Base-by-base conservation (phyloP, 2,329 filamentous ascomycete species). In the Trichoderma sp. region DNA sequence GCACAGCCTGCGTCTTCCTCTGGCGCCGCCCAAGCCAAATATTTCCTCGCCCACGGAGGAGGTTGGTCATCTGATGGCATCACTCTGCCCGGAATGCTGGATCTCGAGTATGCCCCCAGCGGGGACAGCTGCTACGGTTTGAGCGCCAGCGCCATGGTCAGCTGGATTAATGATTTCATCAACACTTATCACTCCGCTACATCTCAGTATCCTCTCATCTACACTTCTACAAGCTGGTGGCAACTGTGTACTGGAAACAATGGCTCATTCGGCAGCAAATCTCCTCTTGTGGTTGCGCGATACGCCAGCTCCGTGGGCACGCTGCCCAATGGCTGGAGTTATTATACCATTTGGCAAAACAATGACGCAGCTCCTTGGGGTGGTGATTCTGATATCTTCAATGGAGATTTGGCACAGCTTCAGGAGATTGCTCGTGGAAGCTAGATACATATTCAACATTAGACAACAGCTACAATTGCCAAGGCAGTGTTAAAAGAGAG, bases 61-160 rank as follows among this genome's bases (percentile, higher is more conserved):
- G 86, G 85, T 71, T 89, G 87, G 87, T 82, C 81, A 24, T 77
- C 76, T 21, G 87, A 89, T 74, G 86, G 86, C 64, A 84, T 83
- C 73, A 89, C 86, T 9, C 81, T 89, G 0, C 87, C 87, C 1
- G 86, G 87, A 4, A 88, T 89, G 86, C 81, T 89, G 7, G 87
- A 88, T 74, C 80, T 89, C 14, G 86, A 88, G 79, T 83, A 81
- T 72, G 80, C 79, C 72, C 79, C 80, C 14, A 76, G 75, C 30
- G 80, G 82, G 5, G 76, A 78, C 64, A 79, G 76, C 26, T 88
- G 86, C 78, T 86, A 82, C 73, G 85, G 84, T 7, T 79, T 87
- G 73, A 83, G 82, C 58, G 72, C 78, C 4, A 79, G 79, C n/a
- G 79, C 76, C 47, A 87, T 87, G 82, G 84, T 87, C 1, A 75